Evolutionary conservation across 2,329 filamentous ascomycete genomes (phyloP).

Genomic region (Bipolaris sorokiniana): DNA sequence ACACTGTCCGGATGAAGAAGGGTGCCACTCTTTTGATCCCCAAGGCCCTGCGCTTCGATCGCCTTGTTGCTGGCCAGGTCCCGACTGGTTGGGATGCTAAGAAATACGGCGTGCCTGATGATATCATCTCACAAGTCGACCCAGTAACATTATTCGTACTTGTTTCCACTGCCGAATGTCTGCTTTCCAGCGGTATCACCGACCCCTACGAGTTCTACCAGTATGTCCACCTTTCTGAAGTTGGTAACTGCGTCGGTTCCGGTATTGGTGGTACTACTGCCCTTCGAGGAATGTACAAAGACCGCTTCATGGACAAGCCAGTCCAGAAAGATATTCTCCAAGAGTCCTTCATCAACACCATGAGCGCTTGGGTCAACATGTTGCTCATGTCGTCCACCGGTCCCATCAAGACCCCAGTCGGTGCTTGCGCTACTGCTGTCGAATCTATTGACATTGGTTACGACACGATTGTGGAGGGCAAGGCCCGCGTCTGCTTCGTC

Average conservation of each 20-base stretch:
- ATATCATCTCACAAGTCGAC: constrained; percentile 97
- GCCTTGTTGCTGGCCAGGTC: constrained; percentile 94
- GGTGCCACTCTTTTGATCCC: constrained; percentile 93
- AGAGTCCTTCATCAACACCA: constrained; percentile 99
- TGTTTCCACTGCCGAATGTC: constrained; percentile 88
- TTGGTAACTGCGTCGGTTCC: constrained; percentile 97
- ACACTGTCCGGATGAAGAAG: constrained; percentile 92
- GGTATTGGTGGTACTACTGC: constrained; percentile 96
- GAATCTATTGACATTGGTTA: constrained; percentile 98
- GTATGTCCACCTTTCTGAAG: constrained; percentile 96
- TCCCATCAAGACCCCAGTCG: constrained; percentile 97
- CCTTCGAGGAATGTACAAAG: constrained; percentile 96
- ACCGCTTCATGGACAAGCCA: constrained; percentile 94
- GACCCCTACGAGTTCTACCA: constrained; percentile 99
- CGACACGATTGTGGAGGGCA: constrained; percentile 97
- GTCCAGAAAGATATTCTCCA: constrained; percentile 99
- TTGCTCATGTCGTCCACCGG: constrained; percentile 94
- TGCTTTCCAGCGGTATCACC: constrained; percentile 92
- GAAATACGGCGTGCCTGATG: constrained; percentile 93
- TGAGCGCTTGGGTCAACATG: constrained; percentile 99
- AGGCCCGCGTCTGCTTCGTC: constrained; percentile 95
- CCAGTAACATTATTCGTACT: constrained; percentile 95
- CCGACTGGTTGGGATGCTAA: constrained; percentile 97
- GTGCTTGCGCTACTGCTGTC: constrained; percentile 95
- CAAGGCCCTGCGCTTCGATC: constrained; percentile 96